Conservation (phyloP, 129 eudicot genomes). For the Chrysanthemum seticuspe region DNA sequence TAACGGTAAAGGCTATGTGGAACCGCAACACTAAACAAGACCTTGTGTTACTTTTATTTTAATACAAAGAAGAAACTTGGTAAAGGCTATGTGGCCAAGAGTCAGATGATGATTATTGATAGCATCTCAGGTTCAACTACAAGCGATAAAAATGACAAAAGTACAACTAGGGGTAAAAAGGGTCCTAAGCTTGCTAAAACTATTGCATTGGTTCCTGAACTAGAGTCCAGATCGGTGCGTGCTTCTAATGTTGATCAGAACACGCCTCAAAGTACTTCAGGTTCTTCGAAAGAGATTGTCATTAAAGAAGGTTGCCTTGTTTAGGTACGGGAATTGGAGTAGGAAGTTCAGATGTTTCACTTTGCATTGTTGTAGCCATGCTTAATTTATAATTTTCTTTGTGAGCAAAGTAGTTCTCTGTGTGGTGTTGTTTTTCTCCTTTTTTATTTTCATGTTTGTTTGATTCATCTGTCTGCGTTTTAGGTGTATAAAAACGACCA, state of each 20-base stretch:
- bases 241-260: slow-evolving; percentile 24
- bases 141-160: slow-evolving; percentile 30
- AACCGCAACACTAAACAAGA: slow-evolving; percentile 36
- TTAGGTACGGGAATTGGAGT: slow-evolving; percentile 53
- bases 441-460: not conserved
- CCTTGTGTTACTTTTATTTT: no score
- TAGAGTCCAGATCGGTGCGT: slow-evolving; percentile 29
- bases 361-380: not conserved
- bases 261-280: slow-evolving; percentile 23
- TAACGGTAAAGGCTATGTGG: slow-evolving; percentile 53
- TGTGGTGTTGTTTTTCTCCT: slow-evolving; percentile 11
- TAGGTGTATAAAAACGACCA: slow-evolving; percentile 71
- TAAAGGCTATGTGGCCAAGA: no score
- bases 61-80: no score
- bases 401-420: not conserved
- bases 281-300: slow-evolving; percentile 28
- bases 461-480: slow-evolving; percentile 15
- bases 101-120: slow-evolving; percentile 27
- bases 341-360: slow-evolving; percentile 8
- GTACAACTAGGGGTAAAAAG: slow-evolving; percentile 20
- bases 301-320: slow-evolving; percentile 69
- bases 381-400: not conserved
- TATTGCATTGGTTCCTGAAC: slow-evolving; percentile 34
- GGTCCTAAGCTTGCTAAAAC: slow-evolving; percentile 35
- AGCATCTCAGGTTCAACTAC: slow-evolving; percentile 29